Percentiles rank a stretch among this genome's conserved stretches.
Evolutionary conservation across 2,329 filamentous ascomycete genomes (phyloP).

Genomic region (Fusarium metavorans): DNA sequence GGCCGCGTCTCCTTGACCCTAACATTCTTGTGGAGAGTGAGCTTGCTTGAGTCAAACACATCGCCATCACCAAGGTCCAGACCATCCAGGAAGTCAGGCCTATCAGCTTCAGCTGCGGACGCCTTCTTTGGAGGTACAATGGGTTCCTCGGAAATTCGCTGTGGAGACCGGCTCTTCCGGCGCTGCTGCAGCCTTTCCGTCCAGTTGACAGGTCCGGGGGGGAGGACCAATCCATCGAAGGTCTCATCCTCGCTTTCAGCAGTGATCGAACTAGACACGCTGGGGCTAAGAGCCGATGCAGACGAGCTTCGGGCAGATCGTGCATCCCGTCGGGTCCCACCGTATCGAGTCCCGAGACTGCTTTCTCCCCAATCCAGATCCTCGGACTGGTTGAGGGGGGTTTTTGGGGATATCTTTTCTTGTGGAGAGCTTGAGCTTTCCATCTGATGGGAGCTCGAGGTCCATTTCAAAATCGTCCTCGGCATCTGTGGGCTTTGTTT

Average conservation of each 20-base stretch:
- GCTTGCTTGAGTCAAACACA: conserved; percentile 82
- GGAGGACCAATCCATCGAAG: conserved; percentile 88
- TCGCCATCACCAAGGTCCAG: conserved; percentile 89
- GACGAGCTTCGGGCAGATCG: conserved; percentile 87
- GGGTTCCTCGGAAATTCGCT: conserved; percentile 58
- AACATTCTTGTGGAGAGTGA: conserved; percentile 90
- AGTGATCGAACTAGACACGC: conserved; percentile 90
- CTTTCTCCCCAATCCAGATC: conserved; percentile 96
- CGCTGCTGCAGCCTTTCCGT: conserved; percentile 80
- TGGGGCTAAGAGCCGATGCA: conserved; percentile 90
- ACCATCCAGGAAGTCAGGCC: conserved; percentile 86
- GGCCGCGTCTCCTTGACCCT: conserved; percentile 82
- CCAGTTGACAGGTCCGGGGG: conserved; percentile 86
- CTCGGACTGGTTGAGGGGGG: conserved; percentile 71
- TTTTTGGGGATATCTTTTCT: conserved; percentile 71
- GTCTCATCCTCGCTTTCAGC: conserved; percentile 94
- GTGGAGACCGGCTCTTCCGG: conserved; percentile 70
- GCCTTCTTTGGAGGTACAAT: conserved; percentile 48
- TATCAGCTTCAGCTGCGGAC: conserved; percentile 57
- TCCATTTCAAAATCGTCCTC: conserved; percentile 80
- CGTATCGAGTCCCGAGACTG: conserved; percentile 90
- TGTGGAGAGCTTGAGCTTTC: conserved; percentile 73
- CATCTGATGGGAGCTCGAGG: conserved; percentile 76
- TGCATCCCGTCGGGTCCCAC: conserved; percentile 84
- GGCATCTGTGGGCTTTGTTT: conserved; percentile 47